Evolutionary conservation across 2,329 filamentous ascomycete species (phyloP), one percentile per base, ranked within the genome.

Genomic region (Stachybotrys chartarum): DNA sequence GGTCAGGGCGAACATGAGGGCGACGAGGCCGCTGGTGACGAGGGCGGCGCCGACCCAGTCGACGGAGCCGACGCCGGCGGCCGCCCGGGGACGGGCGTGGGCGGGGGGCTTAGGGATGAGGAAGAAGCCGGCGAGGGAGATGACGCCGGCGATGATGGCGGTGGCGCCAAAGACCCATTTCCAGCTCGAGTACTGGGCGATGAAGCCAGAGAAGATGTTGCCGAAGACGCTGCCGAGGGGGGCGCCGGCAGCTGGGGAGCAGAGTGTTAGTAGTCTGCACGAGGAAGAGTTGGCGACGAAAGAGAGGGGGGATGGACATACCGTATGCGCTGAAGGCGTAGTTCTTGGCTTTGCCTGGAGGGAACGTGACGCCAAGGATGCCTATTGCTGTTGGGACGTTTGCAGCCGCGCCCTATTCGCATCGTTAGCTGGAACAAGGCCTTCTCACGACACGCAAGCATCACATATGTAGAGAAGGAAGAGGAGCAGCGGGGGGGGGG

Each of bases 301-400:
- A 47, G 4, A 16, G 14, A 12, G 10, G 46, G 6, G 17, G 17
- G 24, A 4, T 24, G 24, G 4, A 54, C 71, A 55, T 64, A 79
- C 78, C 78, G 56, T 86, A 88, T 24, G 79, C 76, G 44, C 81
- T 82, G 60, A 90, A 88, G 1, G 85, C 85, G 64, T 87, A 87
- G 61, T 87, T 88, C 69, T 88, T 88, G 5, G 84, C 81, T 59
- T 82, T 84, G 0, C 86, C 84, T 0, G 85, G 84, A 1, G 81
- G 80, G 54, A 89, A 89, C 0, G 83, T 87, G 1, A 81, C 80
- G 0, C 85, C 85, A 3, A 90, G 68, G 45, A 89, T 88, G 0
- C 86, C 86, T 63, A 90, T 82, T 0, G 86, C 86, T 0, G 85
- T 88, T 0, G 86, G 86, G 0, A 88, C 83, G 63, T 87, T 88